A percentile compares a stretch with the other conserved stretches of the same genome.
These are phyloP conservation scores for Clonostachys solani DNA, from an alignment of 2,329 filamentous ascomycete species.

Conservation along the genomic window DNA sequence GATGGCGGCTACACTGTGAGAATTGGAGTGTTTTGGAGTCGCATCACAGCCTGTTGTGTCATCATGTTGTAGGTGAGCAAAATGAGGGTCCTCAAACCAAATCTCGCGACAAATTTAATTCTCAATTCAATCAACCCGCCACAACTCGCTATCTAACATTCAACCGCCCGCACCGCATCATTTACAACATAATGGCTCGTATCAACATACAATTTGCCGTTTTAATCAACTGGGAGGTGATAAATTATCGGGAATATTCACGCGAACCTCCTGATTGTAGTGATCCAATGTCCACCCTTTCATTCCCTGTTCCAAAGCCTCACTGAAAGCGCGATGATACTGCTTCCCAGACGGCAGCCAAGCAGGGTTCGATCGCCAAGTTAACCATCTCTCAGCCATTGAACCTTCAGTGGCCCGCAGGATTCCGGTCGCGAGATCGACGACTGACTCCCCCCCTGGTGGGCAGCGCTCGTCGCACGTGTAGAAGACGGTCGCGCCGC, in stretches of 20 bases:
- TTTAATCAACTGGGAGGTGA: too few relatives aligned
- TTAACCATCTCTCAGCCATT: constrained; percentile 39
- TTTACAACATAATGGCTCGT: too few relatives aligned
- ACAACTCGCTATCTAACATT: too few relatives aligned
- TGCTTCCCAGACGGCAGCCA: constrained; percentile 24
- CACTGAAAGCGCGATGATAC: constrained; percentile 28
- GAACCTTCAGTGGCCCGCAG: constrained; percentile 37
- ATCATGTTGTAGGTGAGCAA: too few relatives aligned
- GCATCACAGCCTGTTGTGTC: too few relatives aligned
- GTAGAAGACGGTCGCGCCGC: constrained; percentile 39
- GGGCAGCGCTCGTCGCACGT: constrained; percentile 16
- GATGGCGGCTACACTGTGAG: too few relatives aligned
- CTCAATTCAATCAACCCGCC: too few relatives aligned
- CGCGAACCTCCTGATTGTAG: constrained; percentile 21
- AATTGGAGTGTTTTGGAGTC: too few relatives aligned
- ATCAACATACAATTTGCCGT: too few relatives aligned
- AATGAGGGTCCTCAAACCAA: too few relatives aligned
- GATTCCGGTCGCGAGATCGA: constrained; percentile 37
- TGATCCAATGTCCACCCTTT: constrained; percentile 26
- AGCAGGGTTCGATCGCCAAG: constrained; percentile 33
- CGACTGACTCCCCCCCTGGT: constrained; percentile 22
- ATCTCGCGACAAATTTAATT: too few relatives aligned
- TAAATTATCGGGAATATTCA: background rate
- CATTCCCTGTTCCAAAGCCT: constrained; percentile 28
- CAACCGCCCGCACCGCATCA: too few relatives aligned